These are phyloP conservation scores for Apiotrichum veenhuisii DNA, from an alignment of 1,284 basidiomycete genomes.

Conservation along the genomic window DNA sequence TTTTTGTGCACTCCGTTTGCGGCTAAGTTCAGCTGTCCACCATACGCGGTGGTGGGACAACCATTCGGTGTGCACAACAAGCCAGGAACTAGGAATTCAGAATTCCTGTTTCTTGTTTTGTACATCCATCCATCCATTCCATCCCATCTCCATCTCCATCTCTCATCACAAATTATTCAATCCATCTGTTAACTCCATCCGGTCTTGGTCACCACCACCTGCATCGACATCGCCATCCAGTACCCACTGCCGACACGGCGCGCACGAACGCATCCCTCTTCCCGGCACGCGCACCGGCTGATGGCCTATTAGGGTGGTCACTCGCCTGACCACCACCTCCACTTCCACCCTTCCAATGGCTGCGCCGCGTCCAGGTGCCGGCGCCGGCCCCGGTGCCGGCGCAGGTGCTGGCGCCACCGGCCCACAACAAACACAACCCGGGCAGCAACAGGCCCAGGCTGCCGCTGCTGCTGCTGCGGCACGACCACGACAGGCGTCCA, in stretches of 20 bases:
- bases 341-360: conserved; percentile 1
- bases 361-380: not conserved
- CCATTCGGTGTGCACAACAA: no score
- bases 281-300: not conserved
- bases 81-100: no score
- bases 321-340: conserved; percentile 3
- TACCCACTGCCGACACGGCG: not conserved
- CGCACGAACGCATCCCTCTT: not conserved
- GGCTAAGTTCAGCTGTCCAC: not conserved
- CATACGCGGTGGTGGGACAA: not conserved
- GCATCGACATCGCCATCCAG: not conserved
- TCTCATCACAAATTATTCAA: no score
- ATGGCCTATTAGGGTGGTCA: conserved; percentile 13
- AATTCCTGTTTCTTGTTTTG: not conserved
- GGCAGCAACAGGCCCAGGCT: not conserved
- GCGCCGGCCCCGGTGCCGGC: no score
- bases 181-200: not conserved
- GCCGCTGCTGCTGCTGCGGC: not conserved
- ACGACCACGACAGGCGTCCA: conserved; percentile 42
- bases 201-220: not conserved
- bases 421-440: not conserved
- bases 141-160: not conserved
- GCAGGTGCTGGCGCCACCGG: no score
- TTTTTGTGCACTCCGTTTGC: no score
- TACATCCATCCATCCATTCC: not conserved